Base-by-base conservation (phyloP, 2,329 filamentous ascomycete species). In the Talaromyces sp. region DNA sequence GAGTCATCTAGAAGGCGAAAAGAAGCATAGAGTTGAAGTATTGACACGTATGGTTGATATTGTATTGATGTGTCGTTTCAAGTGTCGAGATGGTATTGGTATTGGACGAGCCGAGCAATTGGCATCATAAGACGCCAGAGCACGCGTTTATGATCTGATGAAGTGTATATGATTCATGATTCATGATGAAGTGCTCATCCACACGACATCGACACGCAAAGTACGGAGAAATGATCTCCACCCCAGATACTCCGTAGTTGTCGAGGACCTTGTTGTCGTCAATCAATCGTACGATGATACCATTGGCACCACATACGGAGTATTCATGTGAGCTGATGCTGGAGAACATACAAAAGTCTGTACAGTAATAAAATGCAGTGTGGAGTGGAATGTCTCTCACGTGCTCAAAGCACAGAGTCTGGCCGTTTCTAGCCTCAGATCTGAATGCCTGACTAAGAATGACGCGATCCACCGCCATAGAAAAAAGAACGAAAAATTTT, bases 401-500 rank as follows among this genome's bases (percentile, higher is more conserved):
- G 46, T 51, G 46, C 33, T 15, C 28, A 5, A 31, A 50, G 28
- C 45, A 50, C 31, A 33, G 45, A 50, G 25, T 17, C n/a, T 50
- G 21, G 17, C 8, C 2, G 25, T 8, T n/a, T n/a, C n/a, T n/a
- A n/a, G 5, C 4, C 10, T 39, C 11, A 4, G 11, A 5, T n/a
- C 36, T 39, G 10, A 5, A 39, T 17, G 45, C 22, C 40, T 45
- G 21, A 45, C 40, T 45, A 45, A 45, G 13, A 3, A 45, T 45
- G 41, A 45, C 41, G 41, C 41, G 21, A 45, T 43, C 40, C 40
- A 25, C 40, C 13, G n/a, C 6, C 21, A 22, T n/a, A 51, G 31
- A 31, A 15, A 43, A 19, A 48, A 15, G 17, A 43, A 45, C 31
- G 21, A 46, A 58, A 58, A 58, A 15, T 53, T 51, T 57, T 40